Percentiles rank a stretch among this genome's conserved stretches.
Conservation (phyloP, 495 filamentous ascomycete genomes). For the Annulohypoxylon nitens region DNA sequence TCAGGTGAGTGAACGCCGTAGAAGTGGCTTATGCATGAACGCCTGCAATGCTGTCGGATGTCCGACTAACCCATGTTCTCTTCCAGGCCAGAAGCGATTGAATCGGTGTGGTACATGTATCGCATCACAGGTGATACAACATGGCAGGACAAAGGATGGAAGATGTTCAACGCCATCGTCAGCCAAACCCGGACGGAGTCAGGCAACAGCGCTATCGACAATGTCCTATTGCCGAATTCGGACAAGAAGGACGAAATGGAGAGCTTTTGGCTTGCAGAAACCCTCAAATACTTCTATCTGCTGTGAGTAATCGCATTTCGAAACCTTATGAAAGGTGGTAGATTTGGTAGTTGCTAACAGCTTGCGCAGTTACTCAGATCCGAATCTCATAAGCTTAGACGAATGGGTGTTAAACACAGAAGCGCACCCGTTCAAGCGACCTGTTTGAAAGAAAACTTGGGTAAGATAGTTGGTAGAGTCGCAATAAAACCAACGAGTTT, state of each 20-base stretch:
- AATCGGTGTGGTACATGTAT: slow-evolving; percentile 96
- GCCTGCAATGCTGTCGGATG: background rate
- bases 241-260: slow-evolving; percentile 66
- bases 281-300: slow-evolving; percentile 94
- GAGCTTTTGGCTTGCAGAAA: slow-evolving; percentile 81
- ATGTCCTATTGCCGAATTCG: slow-evolving; percentile 68
- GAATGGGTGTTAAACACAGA: slow-evolving; percentile 84
- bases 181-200: slow-evolving; percentile 73
- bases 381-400: slow-evolving; percentile 80
- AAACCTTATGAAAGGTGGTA: background rate
- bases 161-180: slow-evolving; percentile 85
- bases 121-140: slow-evolving; percentile 83
- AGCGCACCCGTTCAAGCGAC: slow-evolving; percentile 69
- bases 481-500: slow-evolving; percentile 1
- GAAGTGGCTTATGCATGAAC: background rate
- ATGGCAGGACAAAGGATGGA: slow-evolving; percentile 91
- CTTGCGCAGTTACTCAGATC: slow-evolving; percentile 53
- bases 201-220: slow-evolving; percentile 79
- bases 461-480: background rate
- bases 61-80: slow-evolving; percentile 31
- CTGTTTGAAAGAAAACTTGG: slow-evolving; percentile 45
- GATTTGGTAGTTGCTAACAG: slow-evolving; percentile 21
- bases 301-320: slow-evolving; percentile 72
- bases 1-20: slow-evolving; percentile 67
- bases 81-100: slow-evolving; percentile 87